These are phyloP conservation scores for Furcasterigmium sp. DNA, from an alignment of 2,329 filamentous ascomycete genomes.

Conservation along the genomic window DNA sequence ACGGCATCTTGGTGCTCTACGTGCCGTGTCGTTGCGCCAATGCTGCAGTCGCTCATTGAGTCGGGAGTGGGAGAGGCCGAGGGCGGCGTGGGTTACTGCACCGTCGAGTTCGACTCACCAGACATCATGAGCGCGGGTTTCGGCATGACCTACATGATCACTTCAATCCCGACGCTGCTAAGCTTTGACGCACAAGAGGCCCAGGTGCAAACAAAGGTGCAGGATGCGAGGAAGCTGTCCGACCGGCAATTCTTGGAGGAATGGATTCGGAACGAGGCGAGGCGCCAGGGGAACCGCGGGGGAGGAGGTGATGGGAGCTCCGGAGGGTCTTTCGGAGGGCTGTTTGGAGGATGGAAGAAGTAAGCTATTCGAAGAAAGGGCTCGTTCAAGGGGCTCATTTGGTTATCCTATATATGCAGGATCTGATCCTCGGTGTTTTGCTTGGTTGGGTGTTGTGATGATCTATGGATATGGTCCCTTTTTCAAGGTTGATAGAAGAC, in stretches of 20 bases:
- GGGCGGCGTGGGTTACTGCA: conserved; percentile 49
- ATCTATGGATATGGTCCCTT: too few species aligned
- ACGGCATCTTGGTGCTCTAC: conserved; percentile 53
- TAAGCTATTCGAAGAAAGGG: too few species aligned
- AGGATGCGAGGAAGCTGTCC: conserved; percentile 41
- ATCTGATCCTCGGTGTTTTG: too few species aligned
- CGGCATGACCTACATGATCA: conserved; percentile 53
- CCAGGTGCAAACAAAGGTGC: conserved; percentile 40
- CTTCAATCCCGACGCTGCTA: conserved; percentile 50
- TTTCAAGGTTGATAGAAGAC: conserved; percentile 56
- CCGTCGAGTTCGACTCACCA: conserved; percentile 52
- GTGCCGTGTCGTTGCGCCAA: conserved; percentile 44
- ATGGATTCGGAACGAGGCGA: conserved; percentile 48
- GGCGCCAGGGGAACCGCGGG: conserved; percentile 37
- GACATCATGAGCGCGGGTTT: conserved; percentile 47
- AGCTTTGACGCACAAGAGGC: conserved; percentile 52
- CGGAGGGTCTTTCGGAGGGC: conserved; percentile 27
- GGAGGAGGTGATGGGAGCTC: conserved; percentile 32
- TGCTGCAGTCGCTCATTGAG: conserved; percentile 42
- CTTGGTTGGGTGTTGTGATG: too few species aligned
- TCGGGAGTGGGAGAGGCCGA: conserved; percentile 48
- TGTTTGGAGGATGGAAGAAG: conserved; percentile 31
- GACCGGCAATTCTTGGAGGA: conserved; percentile 45
- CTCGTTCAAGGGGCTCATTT: too few species aligned
- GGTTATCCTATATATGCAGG: too few species aligned